These are phyloP conservation scores for Balakata baccata DNA, from an alignment of 345 rosid species.

Conservation along the genomic window DNA sequence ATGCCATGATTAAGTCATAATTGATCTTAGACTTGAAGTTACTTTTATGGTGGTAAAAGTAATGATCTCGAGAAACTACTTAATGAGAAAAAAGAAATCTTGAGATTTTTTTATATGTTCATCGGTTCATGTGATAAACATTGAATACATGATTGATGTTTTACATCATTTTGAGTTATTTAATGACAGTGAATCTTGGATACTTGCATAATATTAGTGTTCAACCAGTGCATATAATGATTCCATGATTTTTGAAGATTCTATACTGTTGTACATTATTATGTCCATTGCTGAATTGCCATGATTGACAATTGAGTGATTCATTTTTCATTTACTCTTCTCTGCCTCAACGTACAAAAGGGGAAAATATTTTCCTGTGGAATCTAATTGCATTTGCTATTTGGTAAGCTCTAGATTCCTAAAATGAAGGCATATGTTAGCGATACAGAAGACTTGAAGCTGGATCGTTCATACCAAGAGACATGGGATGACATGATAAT, in stretches of 20 bases:
- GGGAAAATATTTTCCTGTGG: slow-evolving; percentile 13
- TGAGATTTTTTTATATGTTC: background rate
- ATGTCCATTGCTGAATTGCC: background rate
- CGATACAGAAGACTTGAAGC: slow-evolving; percentile 93
- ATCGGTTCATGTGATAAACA: too few relatives aligned
- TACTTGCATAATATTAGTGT: background rate
- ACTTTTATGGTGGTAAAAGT: slow-evolving; percentile 12
- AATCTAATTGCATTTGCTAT: slow-evolving; percentile 48
- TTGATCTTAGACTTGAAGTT: slow-evolving; percentile 11
- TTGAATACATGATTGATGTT: background rate
- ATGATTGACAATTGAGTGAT: background rate
- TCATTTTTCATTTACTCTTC: background rate
- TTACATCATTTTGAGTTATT: background rate
- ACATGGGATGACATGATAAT: slow-evolving; percentile 99
- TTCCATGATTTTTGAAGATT: background rate
- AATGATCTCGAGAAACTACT: background rate
- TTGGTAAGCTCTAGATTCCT: slow-evolving; percentile 97
- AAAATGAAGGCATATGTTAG: slow-evolving; percentile 98
- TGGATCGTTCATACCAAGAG: slow-evolving; percentile 86
- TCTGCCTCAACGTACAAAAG: background rate
- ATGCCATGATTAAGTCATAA: slow-evolving; percentile 29
- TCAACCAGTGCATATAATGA: background rate
- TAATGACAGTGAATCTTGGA: background rate
- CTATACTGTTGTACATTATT: background rate
- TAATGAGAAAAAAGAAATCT: background rate